Evolutionary conservation across 2,329 filamentous ascomycete species (phyloP), one percentile per base, ranked within the genome.

Genomic region (Apiospora kogelbergensis): DNA sequence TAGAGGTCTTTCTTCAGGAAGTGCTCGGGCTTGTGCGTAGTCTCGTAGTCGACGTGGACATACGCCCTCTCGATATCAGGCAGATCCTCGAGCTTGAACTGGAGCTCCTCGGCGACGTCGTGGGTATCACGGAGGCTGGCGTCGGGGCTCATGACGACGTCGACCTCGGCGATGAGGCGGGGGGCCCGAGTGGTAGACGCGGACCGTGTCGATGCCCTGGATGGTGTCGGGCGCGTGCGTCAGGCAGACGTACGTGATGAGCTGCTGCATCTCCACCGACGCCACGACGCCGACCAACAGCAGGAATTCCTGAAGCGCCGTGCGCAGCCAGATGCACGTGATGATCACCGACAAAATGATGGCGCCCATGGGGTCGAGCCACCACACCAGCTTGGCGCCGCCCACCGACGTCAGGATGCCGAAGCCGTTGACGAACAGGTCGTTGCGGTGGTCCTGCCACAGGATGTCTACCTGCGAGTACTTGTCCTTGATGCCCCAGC

Each of bases 1-100:
- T 6, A 90, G 45, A 90, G 71, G 71, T 90, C 86, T 80, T 91
- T 91, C 82, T 90, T 90, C 70, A 82, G 84, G 17, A 82, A 82
- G 75, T 90, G 95, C 83, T 98, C 95, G 0, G 95, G 95, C 80
- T 96, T 95, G 80, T 98, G 96, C 22, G 92, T 94, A 4, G 95
- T 98, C 83, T 98, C 96, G 75, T 97, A 98, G 80, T 99, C 96
- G 22, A 98, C 95, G 79, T 99, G 96, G 24, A 98, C 96, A 78
- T 98, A 98, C 0, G 94, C 94, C 70, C 96, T 85, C 86, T 98
- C 96, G 11, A 98, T 91, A 78, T 97, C 91, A 0, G 96, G 95
- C 72, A 99, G 81, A 68, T 91, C 93, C 86, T 99, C 96, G 2
- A 98, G 85, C 84, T 98, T 98, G 71, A 92, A 92, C 84, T 99